phyloP scores from a whole-genome alignment of 495 filamentous ascomycete genomes.

The Hyaloscypha bicolor region DNA sequence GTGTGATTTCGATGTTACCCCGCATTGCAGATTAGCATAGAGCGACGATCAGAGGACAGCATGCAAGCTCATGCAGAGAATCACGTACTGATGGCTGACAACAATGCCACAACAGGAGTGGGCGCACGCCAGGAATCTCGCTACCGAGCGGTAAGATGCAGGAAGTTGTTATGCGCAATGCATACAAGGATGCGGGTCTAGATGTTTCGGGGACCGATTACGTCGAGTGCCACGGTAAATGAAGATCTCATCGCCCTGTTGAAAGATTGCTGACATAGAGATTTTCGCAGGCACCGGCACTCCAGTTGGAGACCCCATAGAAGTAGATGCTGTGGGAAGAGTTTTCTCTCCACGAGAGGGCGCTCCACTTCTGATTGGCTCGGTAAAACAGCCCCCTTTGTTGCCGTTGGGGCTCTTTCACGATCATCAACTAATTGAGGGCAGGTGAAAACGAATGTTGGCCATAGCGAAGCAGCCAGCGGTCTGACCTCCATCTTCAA shows the following conservation, averaged over 20 bases:
- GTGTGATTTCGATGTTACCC: too few species aligned
- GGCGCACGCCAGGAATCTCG: slow-evolving; percentile 37
- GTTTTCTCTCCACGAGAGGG: not conserved
- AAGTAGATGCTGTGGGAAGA: not conserved
- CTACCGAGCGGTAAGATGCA: not conserved
- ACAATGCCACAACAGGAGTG: slow-evolving; percentile 62
- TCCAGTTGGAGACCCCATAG: not conserved
- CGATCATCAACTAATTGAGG: too few species aligned
- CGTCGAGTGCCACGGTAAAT: slow-evolving; percentile 30
- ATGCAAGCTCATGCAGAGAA: too few species aligned
- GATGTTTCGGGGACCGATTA: not conserved
- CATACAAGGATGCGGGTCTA: not conserved
- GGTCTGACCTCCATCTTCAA: slow-evolving; percentile 63
- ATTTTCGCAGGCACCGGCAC: not conserved
- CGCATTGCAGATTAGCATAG: too few species aligned
- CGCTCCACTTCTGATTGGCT: not conserved
- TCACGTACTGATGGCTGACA: too few species aligned
- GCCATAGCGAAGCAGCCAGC: slow-evolving; percentile 56
- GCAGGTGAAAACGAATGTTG: slow-evolving; percentile 20
- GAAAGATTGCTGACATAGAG: not conserved
- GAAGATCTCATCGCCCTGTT: not conserved
- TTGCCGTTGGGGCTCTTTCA: too few species aligned
- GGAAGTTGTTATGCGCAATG: not conserved
- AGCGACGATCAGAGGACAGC: too few species aligned
- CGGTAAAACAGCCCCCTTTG: too few species aligned